Percentiles rank a stretch among this genome's conserved stretches.
Evolutionary conservation across 176 grass and related monocot genomes (phyloP).

Genomic region (Zizania latifolia): DNA sequence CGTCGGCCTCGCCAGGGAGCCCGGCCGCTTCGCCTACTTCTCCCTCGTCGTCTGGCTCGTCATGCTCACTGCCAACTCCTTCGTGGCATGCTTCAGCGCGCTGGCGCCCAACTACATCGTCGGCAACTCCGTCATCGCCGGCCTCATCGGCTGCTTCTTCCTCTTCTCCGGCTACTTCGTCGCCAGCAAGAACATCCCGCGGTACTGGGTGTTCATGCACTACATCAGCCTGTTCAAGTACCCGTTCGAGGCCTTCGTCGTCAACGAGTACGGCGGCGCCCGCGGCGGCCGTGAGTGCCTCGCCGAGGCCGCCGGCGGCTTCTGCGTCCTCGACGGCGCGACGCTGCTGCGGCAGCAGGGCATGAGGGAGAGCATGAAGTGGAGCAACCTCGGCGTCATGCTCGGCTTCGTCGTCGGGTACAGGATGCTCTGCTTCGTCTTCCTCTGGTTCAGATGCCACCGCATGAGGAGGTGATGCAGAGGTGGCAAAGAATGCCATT

Average conservation of each 20-base stretch:
- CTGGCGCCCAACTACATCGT: conserved; percentile 86
- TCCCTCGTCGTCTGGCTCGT: conserved; percentile 77
- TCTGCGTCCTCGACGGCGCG: conserved; percentile 58
- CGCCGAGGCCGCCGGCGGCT: conserved; percentile 4
- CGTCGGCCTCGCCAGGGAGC: conserved; percentile 52
- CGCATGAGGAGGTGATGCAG: conserved; percentile 46
- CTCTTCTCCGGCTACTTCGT: conserved; percentile 99
- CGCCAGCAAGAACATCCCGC: conserved; percentile 59
- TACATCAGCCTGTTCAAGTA: conserved; percentile 97
- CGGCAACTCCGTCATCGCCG: conserved; percentile 72
- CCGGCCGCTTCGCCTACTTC: conserved; percentile 70
- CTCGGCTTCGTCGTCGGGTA: conserved; percentile 67
- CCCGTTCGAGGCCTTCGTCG: conserved; percentile 76
- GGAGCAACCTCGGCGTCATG: conserved; percentile 78
- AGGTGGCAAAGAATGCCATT: background rate
- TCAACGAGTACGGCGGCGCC: conserved; percentile 78
- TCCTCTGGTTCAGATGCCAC: conserved; percentile 81
- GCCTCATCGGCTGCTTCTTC: conserved; percentile 88
- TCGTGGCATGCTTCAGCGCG: conserved; percentile 75
- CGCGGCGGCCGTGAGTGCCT: conserved; percentile 62
- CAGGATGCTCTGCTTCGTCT: conserved; percentile 76
- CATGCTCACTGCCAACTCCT: conserved; percentile 84
- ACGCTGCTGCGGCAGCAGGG: conserved; percentile 72
- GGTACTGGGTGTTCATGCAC: conserved; percentile 95
- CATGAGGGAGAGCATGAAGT: conserved; percentile 59